Base-by-base conservation (phyloP, 768 basidiomycete genomes). In the Lactarius indigo region DNA sequence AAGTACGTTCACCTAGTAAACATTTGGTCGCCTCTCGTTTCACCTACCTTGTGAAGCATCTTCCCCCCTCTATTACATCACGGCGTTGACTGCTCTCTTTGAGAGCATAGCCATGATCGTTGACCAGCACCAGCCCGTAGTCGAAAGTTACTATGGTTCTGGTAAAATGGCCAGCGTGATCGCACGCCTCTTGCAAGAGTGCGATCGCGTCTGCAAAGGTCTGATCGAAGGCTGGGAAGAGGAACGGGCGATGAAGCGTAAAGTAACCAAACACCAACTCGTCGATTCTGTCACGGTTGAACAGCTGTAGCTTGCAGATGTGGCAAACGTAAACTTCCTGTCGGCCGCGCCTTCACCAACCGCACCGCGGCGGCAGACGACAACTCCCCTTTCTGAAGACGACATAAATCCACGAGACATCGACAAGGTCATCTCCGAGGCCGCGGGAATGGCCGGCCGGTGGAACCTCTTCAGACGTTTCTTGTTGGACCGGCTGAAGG, bases 71-170 rank as follows among this genome's bases (percentile, higher is more conserved):
- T 96, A 97, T 78, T 98, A 94, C 74, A 87, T 97, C 69, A 88
- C 93, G 3, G 85, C 89, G 13, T 79, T 99, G 63, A 98, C 96
- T 2, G 88, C 92, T 7, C 83, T 99, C 1, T 95, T 98, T 71
- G 97, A 99, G 78, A 91, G 89, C 64, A 90, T 99, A 59, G 97
- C 96, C 0, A 86, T 93, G 81, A 94, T 99, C 69, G 89, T 99
- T 26, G 94, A 96, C 72, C 97, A 99, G 73, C 97, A 99, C 74
- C 96, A 97, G 71, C 92, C 94, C 2, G 87, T 99, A 5, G 96
- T 99, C 1, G 96, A 98, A 74, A 98, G 97, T 78, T 98, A 99
- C 77, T 99, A 99, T 72, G 97, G 97, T 0, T 71, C 76, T 10
- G 91, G 94, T 1, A 90, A 90, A 75, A 98, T 98, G 96, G 79